Conservation (phyloP, 176 grass and related monocot genomes). For the Ensete glaucum region DNA sequence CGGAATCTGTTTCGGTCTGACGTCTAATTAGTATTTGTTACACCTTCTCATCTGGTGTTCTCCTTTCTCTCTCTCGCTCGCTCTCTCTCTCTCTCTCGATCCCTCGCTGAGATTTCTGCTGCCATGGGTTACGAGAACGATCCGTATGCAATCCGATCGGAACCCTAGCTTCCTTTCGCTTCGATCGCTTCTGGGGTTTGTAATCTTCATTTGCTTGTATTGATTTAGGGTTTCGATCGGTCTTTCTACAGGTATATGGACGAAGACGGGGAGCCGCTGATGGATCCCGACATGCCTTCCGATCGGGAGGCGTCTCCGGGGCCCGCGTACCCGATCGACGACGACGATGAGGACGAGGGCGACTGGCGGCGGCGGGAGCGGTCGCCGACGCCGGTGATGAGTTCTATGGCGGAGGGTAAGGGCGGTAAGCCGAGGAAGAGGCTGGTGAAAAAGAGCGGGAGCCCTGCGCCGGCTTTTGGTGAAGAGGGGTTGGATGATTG, state of each 20-base stretch:
- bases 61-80: not conserved
- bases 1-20: too few relatives aligned
- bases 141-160: not conserved
- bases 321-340: conserved; percentile 15
- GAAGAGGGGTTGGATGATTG: conserved; percentile 62
- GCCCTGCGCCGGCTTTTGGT: conserved; percentile 3
- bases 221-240: conserved; percentile 16
- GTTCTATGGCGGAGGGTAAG: conserved; percentile 26
- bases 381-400: conserved; percentile 71
- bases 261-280: conserved; percentile 69
- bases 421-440: conserved; percentile 63
- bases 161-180: too few relatives aligned
- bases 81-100: not conserved
- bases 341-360: conserved; percentile 44
- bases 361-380: conserved; percentile 39
- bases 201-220: not conserved
- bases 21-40: too few relatives aligned
- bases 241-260: conserved; percentile 48
- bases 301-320: conserved; percentile 20
- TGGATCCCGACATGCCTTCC: conserved; percentile 52
- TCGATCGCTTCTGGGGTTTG: not conserved
- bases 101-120: not conserved
- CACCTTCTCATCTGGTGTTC: not conserved
- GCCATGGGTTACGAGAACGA: conserved; percentile 25
- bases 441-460: conserved; percentile 51